Evolutionary conservation across 2,329 filamentous ascomycete genomes (phyloP), one percentile per base, ranked within the genome.

Genomic region (Epichloe aotearoae): DNA sequence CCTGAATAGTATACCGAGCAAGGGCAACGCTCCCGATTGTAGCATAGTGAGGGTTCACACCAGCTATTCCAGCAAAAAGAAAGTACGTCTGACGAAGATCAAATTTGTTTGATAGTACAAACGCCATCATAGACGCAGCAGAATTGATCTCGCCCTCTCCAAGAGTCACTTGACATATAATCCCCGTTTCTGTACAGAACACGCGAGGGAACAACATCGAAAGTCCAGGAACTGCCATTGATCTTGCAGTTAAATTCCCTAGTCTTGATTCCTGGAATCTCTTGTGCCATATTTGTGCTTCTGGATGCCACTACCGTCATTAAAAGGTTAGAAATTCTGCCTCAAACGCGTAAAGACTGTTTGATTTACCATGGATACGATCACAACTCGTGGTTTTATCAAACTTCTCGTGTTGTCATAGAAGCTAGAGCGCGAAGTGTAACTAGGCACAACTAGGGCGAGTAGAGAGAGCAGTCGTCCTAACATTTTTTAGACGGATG

Each of bases 91-190:
- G 64, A 1, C 68, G 73, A 12, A 89, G 72, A 64, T 88, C 74
- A 63, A 89, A 87, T 11, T 68, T 60, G 1, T 69, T 62, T 0
- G 79, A 84, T 14, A 82, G 72, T n/a, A 77, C 69, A 10, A 88
- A 70, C 0, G 84, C 77, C 45, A 74, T 74, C 53, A 86, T 74
- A 0, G 82, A 82, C 6, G 76, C 67, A 0, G 86, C 86, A 0
- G 86, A 83, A 61, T 89, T 90, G 69, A 89, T 86, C 66, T 88
- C 84, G 10, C 74, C 73, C 63, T 84, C 82, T 51, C 84, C 84
- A 2, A 80, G 79, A 8, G 80, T 79, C 44, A 87, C 58, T 60
- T 88, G 84, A 65, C 86, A 89, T 46, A 89, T 68, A 3, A 73
- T 70, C 33, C 75, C 70, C 56, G 80, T 67, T 11, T 67, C 66